Base-by-base conservation (phyloP, 768 basidiomycete species). In the Pleurotus cornucopiae region DNA sequence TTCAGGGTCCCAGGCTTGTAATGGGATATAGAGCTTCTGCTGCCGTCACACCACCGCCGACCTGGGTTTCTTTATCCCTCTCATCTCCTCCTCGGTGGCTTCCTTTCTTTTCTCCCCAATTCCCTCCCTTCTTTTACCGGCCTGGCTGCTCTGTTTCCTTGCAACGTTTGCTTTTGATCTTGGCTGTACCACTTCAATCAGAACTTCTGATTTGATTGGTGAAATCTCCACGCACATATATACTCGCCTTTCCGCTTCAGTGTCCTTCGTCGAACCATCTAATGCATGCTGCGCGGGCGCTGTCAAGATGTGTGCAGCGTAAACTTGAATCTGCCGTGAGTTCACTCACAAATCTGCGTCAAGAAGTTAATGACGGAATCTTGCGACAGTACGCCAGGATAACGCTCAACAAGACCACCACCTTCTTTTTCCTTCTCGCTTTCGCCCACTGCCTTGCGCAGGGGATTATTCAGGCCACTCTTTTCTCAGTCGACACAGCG, bases 391-490 rank as follows among this genome's bases (percentile, higher is more conserved):
- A 73, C 56, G 58, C 69, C 23, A 70, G 70, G 13, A 72, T 77
- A 41, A 73, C 72, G 2, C 64, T 73, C 34, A 76, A 70, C 57
- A 67, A 69, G 13, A 62, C 68, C 57, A 75, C 76, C n/a, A 64
- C 71, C 30, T 64, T 73, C 0, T 85, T 83, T 68, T 79, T 84
- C 61, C 57, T 81, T 20, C 74, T 82, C 58, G 75, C 73, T 39
- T 70, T 82, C 55, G 14, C 80, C 46, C 75, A 79, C 60, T 83
- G 80, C 62, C 73, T 82, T 48, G 66, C 75, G 7, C 82, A 83
- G 57, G 82, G 78, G 56, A 66, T 78, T 54, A 66, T 83, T 37
- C 80, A 80, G 61, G 74, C 80, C 1, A 65, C 79, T 14, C 70
- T 83, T 9, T 79, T 71, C 63, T 69, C 69, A 18, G 57, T 78